Evolutionary conservation across 768 basidiomycete genomes (phyloP), one percentile per base, ranked within the genome.

Genomic region (Zangia roseola): DNA sequence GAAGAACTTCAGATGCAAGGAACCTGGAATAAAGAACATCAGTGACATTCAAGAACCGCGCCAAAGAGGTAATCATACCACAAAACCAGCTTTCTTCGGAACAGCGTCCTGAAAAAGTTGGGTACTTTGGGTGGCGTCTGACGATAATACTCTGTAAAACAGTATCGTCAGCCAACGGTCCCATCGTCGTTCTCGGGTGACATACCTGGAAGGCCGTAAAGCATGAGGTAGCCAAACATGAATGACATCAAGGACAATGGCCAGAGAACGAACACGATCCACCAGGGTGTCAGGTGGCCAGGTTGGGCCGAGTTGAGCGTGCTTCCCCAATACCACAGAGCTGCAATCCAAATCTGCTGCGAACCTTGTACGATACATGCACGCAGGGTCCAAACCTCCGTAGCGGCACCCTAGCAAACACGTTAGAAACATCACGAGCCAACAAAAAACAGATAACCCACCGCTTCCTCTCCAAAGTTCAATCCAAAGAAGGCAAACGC

Each of bases 391-490:
- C 94, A 97, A 14, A 94, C 84, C 68, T 97, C 94, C 7, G 94
- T 94, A 1, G 94, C 91, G 46, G 94, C 92, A 60, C 94, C 93
- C 82, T 89, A 59, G 34, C 25, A 36, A 54, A 26, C 37, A 20
- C 38, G 25, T 54, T 46, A 55, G 59, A 6, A 14, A 31, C 31
- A 31, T 9, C 31, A 41, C 2, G 46, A 23, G 24, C 39, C 21
- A 25, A n/a, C 40, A 19, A n/a, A 9, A n/a, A 14, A 40, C 28
- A 28, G 10, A n/a, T 7, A 34, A 72, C 61, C 0, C 68, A 88
- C 88, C 16, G 93, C 94, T 77, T 95, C 94, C 73, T 97, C 94
- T 67, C 94, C 94, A 65, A 97, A 97, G 69, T 97, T 97, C 53
- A 94, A 78, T 61, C 93, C 94, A 61, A 97, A 97, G 80, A 92